phyloP scores from a whole-genome alignment of 2,329 filamentous ascomycete genomes.

The Phyllachora maydis region DNA sequence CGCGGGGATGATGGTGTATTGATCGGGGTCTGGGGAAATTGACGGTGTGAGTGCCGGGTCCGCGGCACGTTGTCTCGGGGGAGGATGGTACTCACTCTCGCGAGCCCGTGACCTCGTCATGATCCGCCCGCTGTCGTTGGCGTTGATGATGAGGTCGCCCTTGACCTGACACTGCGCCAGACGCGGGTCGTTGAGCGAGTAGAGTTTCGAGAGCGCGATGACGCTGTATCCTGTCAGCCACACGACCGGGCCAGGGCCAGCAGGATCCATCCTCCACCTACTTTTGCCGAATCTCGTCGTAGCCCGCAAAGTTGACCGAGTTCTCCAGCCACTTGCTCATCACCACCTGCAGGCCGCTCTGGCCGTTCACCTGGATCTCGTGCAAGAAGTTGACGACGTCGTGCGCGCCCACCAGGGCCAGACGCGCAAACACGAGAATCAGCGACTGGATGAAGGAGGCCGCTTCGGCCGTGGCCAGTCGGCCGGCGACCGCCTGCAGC shows the following conservation, averaged over 20 bases:
- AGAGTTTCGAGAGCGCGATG: constrained; percentile 81
- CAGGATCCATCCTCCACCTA: constrained; percentile 32
- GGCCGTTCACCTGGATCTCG: constrained; percentile 58
- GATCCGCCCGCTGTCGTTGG: constrained; percentile 65
- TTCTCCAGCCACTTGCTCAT: constrained; percentile 94
- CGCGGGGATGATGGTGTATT: constrained; percentile 71
- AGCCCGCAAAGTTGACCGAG: constrained; percentile 91
- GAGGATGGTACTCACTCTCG: constrained; percentile 22
- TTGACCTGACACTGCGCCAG: constrained; percentile 66
- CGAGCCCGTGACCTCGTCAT: constrained; percentile 86
- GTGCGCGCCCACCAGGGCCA: constrained; percentile 65
- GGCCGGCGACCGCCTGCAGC: constrained; percentile 68
- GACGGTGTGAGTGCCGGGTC: constrained; percentile 3
- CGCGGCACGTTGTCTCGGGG: constrained; percentile 4
- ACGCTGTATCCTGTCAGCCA: constrained; percentile 34
- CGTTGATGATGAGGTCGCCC: constrained; percentile 70
- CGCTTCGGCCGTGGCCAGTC: constrained; percentile 63
- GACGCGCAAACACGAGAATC: constrained; percentile 81
- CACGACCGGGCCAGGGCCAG: background rate
- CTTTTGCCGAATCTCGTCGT: constrained; percentile 95
- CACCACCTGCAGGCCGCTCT: constrained; percentile 75
- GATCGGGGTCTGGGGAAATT: constrained; percentile 83
- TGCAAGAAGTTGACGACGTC: constrained; percentile 88
- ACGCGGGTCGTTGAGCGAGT: constrained; percentile 66
- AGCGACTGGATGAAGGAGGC: constrained; percentile 88